These are phyloP conservation scores for Penicillium taxi DNA, from an alignment of 495 filamentous ascomycete species.

Conservation along the genomic window DNA sequence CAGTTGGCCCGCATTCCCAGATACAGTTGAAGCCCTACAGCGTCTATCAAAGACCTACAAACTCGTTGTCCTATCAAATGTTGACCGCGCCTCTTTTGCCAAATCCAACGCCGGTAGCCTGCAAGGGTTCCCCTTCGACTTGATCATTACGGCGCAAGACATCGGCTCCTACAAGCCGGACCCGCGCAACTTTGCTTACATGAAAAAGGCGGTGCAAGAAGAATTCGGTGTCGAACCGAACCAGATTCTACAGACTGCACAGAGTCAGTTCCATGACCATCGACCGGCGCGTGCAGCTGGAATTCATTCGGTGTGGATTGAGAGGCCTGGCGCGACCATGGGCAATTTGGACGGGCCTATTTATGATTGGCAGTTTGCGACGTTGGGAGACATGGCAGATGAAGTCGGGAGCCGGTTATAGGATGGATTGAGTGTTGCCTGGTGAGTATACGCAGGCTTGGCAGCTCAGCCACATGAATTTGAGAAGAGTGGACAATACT, in stretches of 20 bases:
- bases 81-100: constrained; percentile 55
- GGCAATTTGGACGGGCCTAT: constrained; percentile 37
- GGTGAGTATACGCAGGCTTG: too few species aligned
- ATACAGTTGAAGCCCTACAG: constrained; percentile 52
- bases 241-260: constrained; percentile 60
- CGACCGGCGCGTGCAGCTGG: constrained; percentile 55
- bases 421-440: too few species aligned
- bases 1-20: constrained; percentile 56
- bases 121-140: constrained; percentile 50
- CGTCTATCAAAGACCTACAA: constrained; percentile 54
- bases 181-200: constrained; percentile 56
- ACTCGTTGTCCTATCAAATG: constrained; percentile 65
- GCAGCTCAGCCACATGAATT: too few species aligned
- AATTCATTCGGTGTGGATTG: constrained; percentile 64
- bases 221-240: constrained; percentile 47
- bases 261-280: constrained; percentile 66
- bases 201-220: constrained; percentile 46
- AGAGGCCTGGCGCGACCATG: constrained; percentile 40
- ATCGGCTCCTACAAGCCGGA: constrained; percentile 72
- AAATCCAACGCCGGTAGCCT: constrained; percentile 45
- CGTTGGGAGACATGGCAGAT: constrained; percentile 63
- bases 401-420: too few species aligned
- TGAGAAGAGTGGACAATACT: too few species aligned
- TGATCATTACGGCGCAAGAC: constrained; percentile 64
- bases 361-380: constrained; percentile 54